Evolutionary conservation across 495 filamentous ascomycete genomes (phyloP), one percentile per base, ranked within the genome.

Genomic region (Viridothelium virens): DNA sequence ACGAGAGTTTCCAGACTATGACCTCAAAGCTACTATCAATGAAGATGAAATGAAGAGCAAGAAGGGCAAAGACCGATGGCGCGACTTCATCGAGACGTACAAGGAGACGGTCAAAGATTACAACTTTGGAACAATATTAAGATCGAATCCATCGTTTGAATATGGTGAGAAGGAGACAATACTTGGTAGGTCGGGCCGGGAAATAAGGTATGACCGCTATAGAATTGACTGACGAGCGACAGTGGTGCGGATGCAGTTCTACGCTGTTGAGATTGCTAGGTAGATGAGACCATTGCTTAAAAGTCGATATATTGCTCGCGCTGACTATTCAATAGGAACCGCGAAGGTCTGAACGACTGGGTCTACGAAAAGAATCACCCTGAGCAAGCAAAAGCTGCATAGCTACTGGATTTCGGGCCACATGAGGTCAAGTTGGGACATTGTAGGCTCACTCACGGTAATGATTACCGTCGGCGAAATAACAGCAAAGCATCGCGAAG

Each of bases 1-100:
- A 77, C 77, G 78, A 56, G 89, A 90, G 31, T 97, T 99, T 74
- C 93, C 95, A 67, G 94, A 97, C 12, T 95, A 96, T 71, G 90
- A 97, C 74, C 85, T 91, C 11, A 81, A 84, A 56, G 83, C 74
- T 38, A 88, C 89, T 0, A 87, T 99, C 70, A 75, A 95, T 74
- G 94, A 99, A 77, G 89, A 96, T 68, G 80, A 87, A 68, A 96
- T 99, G 94, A 99, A 99, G 86, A 96, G 89, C 84, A 95, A 95
- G 80, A 80, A 80, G 12, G 95, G 94, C 74, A 99, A 99, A 82
- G 94, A 96, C 76, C 83, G 84, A 77, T 99, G 94, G 94, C 87
- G 94, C 67, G 89, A 88, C 67, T 99, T 96, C 80, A 89, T 97
- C 84, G 91, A 89, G 81, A 79, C 84, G 73, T 99, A 94, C 76